Base-by-base conservation (phyloP, 768 basidiomycete genomes). In the Tylopilus sp. region DNA sequence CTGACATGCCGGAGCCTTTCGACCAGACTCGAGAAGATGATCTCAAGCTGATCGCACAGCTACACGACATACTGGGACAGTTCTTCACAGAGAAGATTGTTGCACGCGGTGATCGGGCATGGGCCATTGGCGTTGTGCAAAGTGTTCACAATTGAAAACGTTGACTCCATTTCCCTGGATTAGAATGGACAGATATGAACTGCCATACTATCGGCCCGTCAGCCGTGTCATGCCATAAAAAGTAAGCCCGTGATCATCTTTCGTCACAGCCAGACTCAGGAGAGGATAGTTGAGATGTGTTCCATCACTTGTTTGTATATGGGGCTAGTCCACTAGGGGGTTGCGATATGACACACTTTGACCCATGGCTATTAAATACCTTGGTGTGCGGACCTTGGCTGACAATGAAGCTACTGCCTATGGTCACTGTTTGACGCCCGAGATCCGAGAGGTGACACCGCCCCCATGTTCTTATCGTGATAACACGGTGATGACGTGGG, bases 91-190 rank as follows among this genome's bases (percentile, higher is more conserved):
- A 77, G 41, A 72, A 72, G 40, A 63, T 91, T 17, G 46, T 68
- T 31, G 42, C 44, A 35, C 68, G 71, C 2, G 73, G 71, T 28
- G 88, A 91, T 63, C 76, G 78, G 10, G 71, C 70, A 3, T 90
- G 88, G 88, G 83, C 85, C 6, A 65, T 75, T 54, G 79, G 80
- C 22, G 75, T 88, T 21, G 63, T 86, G 12, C 63, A 63, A 26
- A 69, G 65, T 21, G 45, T 69, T 21, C 56, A 57, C 43, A 56
- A 55, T 39, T 61, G 56, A 57, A 36, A 20, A 38, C 17, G 39
- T 40, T 36, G 17, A 9, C 10, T 17, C 23, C 2, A 35, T 10
- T 2, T 18, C 22, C 8, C 10, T n/a, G 18, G 35, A 39, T 39
- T 35, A 31, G 21, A n/a, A 18, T 21, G 21, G 15, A 10, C 41